Base-by-base conservation (phyloP, 2,329 filamentous ascomycete species). In the Zasmidium cellare region DNA sequence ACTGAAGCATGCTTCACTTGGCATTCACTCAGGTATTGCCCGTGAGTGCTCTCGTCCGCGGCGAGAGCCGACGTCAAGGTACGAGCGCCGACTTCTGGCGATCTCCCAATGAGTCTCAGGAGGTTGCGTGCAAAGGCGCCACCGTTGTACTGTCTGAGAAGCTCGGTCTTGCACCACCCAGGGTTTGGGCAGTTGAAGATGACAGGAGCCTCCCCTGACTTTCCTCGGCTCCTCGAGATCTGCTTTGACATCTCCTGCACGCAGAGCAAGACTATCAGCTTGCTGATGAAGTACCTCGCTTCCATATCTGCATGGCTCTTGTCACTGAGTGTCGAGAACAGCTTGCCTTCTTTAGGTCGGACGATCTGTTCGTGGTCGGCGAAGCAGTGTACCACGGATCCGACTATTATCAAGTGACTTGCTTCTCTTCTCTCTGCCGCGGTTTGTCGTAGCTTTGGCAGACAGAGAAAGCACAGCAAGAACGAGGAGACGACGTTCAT, bases 401-500 rank as follows among this genome's bases (percentile, higher is more conserved):
- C 71, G 1, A 78, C 71, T 51, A 80, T 70, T 9, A 63, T 56
- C 25, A 74, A 59, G 35, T 66, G 57, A 65, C 56, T 65, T 58
- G 70, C 59, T 67, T 24, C 53, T 60, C 25, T 16, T 56, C 20
- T 57, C 5, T 55, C 18, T n/a, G 28, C 58, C 3, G 68, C 75
- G n/a, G 75, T 79, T 9, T 73, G 69, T 47, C 76, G 75, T 2
- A 85, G 71, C 61, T 77, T 79, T 0, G 82, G 82, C 22, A 85
- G 57, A 1, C 84, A 46, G 0, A 82, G 70, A 0, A 79, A 57
- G 0, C 72, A 76, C 0, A 85, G 71, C 1, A 85, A 65, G 23
- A 84, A 75, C 0, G 79, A 81, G 9, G 72, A 74, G 52, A 85
- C 71, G 5, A 83, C 78, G 51, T 85, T 86, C 52, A 81, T 76